Base-by-base conservation (phyloP, 2,329 filamentous ascomycete species). In the Incumbomyces delicatus region DNA sequence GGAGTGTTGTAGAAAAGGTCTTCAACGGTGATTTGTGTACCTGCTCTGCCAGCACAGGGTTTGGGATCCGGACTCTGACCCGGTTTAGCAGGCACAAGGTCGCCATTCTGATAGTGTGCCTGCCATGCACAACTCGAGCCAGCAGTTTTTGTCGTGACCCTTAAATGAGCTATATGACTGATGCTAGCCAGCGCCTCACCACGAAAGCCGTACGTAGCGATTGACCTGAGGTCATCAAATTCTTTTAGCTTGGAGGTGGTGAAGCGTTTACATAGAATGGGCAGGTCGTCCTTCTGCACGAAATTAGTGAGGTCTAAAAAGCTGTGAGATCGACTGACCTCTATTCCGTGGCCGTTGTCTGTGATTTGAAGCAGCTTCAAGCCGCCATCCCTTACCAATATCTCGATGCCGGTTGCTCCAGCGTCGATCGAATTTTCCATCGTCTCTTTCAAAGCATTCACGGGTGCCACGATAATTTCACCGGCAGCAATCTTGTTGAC, bases 401-500 rank as follows among this genome's bases (percentile, higher is more conserved):
- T 83, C 61, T 98, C 92, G 38, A 98, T 70, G 2, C 83, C 80
- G 0, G 92, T 96, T 2, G 92, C 86, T 4, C 92, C 90, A n/a
- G 94, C 92, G 67, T 98, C 94, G 13, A 98, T 88, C 3, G 92
- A 84, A 59, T 98, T 98, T 64, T 98, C 92, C 11, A 98, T 88
- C 41, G 98, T 72, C 63, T 98, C 92, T 66, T 98, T 98, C 48
- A 98, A 67, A 2, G 94, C 92, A 65, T 98, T 87, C 22, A 95
- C 88, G 0, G 92, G 94, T 2, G 92, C 90, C 41, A 98, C 88
- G 50, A 98, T 98, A 58, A 98, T 98, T 65, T 98, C 92, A 16
- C 92, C 92, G 0, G 92, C 92, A 1, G 92, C 92, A 56, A 98
- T 98, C 65, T 96, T 98, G 72, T 96, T 98, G 55, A 98, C 85